Evolutionary conservation across 352 stramenopile genomes (phyloP).

Genomic region (Globisporangium apiculatum): DNA sequence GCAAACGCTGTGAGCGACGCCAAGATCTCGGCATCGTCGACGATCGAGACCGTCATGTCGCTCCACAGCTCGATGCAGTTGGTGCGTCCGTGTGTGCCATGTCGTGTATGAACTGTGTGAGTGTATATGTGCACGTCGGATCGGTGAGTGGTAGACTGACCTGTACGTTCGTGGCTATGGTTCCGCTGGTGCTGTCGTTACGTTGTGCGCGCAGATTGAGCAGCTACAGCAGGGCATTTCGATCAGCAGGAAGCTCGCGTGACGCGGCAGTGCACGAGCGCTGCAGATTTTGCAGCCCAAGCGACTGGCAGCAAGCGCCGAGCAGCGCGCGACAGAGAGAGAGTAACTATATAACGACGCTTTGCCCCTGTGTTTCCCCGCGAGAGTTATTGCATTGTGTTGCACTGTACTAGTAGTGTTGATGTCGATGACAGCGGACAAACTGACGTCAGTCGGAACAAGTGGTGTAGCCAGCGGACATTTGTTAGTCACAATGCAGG

Average conservation of each 20-base stretch:
- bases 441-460: no score
- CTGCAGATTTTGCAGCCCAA: not conserved
- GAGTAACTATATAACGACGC: no score
- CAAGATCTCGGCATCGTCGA: conserved; percentile 61
- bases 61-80: conserved; percentile 61
- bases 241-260: conserved; percentile 24
- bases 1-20: conserved; percentile 29
- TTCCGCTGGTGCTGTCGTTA: not conserved
- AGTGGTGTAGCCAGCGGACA: no score
- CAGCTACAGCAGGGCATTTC: conserved; percentile 53
- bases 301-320: not conserved
- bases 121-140: not conserved
- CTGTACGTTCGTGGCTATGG: no score
- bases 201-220: conserved; percentile 20
- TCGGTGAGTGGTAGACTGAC: not conserved
- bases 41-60: conserved; percentile 67
- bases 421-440: no score
- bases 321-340: no score
- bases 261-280: not conserved
- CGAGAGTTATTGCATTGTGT: no score
- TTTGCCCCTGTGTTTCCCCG: no score
- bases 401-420: no score
- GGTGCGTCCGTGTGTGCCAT: conserved; percentile 21
- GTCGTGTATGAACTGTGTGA: not conserved
- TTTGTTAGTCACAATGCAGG: no score